These are phyloP conservation scores for Cinnamomum micranthum DNA, from an alignment of 164 flowering plant genomes.

Conservation along the genomic window DNA sequence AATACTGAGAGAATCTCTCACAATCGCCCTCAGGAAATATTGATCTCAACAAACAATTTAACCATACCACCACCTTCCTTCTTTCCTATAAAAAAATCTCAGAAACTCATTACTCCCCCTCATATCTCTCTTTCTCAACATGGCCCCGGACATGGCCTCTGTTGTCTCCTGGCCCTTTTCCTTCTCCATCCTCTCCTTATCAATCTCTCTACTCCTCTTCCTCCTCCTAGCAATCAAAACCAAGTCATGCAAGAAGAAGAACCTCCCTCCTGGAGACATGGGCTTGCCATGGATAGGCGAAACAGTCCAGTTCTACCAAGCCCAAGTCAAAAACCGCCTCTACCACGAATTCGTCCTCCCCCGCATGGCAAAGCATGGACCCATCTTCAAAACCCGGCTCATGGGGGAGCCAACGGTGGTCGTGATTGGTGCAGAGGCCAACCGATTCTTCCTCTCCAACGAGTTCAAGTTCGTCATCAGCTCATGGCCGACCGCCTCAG, in stretches of 20 bases:
- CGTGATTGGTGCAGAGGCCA: slow-evolving; percentile 63
- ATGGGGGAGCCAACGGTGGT: slow-evolving; percentile 75
- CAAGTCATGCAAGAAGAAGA: slow-evolving; percentile 11
- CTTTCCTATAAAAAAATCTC: too few relatives aligned
- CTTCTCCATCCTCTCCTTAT: neutral
- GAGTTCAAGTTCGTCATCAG: slow-evolving; percentile 80
- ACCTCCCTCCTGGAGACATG: slow-evolving; percentile 63
- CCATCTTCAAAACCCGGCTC: slow-evolving; percentile 58
- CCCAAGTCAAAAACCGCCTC: slow-evolving; percentile 45
- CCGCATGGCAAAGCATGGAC: slow-evolving; percentile 43
- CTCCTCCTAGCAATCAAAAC: neutral
- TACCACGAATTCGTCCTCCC: slow-evolving; percentile 61
- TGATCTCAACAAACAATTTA: too few relatives aligned
- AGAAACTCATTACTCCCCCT: too few relatives aligned
- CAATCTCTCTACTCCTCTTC: neutral
- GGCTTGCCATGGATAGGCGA: slow-evolving; percentile 82
- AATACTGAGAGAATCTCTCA: too few relatives aligned
- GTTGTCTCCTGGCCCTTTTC: neutral
- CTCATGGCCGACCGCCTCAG: slow-evolving; percentile 71
- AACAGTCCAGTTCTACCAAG: slow-evolving; percentile 59
- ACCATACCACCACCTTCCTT: too few relatives aligned
- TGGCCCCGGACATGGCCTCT: neutral
- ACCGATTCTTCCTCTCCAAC: slow-evolving; percentile 57
- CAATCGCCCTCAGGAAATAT: too few relatives aligned
- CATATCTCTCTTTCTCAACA: too few relatives aligned